These are phyloP conservation scores for Sporormia fimetaria DNA, from an alignment of 495 filamentous ascomycete species.

Conservation along the genomic window DNA sequence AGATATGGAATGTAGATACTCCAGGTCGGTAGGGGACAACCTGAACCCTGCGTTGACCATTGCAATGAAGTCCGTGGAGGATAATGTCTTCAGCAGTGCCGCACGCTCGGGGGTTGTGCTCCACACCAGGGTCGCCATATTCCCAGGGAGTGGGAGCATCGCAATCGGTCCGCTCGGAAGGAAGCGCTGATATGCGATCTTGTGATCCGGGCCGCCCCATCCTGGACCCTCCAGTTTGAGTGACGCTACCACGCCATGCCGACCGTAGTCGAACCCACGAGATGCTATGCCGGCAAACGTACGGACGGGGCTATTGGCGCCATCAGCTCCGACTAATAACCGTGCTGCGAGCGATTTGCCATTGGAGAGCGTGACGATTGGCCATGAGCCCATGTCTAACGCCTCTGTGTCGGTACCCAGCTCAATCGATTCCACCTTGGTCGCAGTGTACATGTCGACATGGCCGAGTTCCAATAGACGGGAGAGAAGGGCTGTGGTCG, in stretches of 20 bases:
- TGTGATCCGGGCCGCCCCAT: conserved; percentile 43
- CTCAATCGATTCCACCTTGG: conserved; percentile 63
- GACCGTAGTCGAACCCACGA: conserved; percentile 84
- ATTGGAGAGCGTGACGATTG: conserved; percentile 58
- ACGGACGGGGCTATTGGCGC: conserved; percentile 86
- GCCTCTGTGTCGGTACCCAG: conserved; percentile 59
- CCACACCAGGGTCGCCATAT: conserved; percentile 81
- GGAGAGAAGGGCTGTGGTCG: conserved; percentile 61
- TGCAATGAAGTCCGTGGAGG: conserved; percentile 59
- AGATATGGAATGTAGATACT: conserved; percentile 57
- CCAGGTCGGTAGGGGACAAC: conserved; percentile 63
- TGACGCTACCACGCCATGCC: conserved; percentile 85
- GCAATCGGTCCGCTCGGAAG: conserved; percentile 85
- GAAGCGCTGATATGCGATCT: conserved; percentile 89
- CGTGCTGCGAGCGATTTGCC: conserved; percentile 58
- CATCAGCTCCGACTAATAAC: conserved; percentile 85
- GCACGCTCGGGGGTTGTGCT: conserved; percentile 73
- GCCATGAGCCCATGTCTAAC: conserved; percentile 75
- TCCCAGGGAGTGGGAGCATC: conserved; percentile 78
- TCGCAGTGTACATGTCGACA: conserved; percentile 59
- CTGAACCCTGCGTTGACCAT: conserved; percentile 94
- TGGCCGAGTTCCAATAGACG: conserved; percentile 57
- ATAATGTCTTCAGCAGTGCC: conserved; percentile 63
- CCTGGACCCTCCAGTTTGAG: conserved; percentile 50
- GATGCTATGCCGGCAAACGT: conserved; percentile 76